Conservation (phyloP, 176 grass and related monocot genomes). For the Tillandsia leiboldiana region DNA sequence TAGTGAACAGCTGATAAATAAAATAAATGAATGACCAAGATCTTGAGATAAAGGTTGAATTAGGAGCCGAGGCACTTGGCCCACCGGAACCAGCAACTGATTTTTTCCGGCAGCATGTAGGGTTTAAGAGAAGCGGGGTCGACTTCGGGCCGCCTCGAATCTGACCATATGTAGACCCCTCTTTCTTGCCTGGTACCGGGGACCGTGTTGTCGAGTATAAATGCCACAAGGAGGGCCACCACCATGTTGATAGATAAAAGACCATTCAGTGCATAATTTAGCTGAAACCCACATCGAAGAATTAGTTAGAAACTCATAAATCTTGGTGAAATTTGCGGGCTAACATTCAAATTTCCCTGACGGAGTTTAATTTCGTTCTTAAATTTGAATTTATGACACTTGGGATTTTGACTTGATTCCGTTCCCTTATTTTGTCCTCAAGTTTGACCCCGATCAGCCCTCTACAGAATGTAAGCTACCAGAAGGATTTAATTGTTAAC, state of each 20-base stretch:
- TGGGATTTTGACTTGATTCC: too few species aligned
- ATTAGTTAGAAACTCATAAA: slow-evolving; percentile 3
- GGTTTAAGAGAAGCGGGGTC: slow-evolving; percentile 63
- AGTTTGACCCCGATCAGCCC: too few species aligned
- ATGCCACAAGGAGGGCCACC: slow-evolving; percentile 70
- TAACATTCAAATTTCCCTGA: slow-evolving; percentile 2
- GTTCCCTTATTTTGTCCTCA: too few species aligned
- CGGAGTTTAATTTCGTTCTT: background rate
- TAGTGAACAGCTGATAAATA: too few species aligned
- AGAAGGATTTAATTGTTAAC: too few species aligned
- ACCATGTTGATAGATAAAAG: slow-evolving; percentile 87
- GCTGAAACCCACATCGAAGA: slow-evolving; percentile 22
- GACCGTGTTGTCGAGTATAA: slow-evolving; percentile 87
- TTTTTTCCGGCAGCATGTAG: slow-evolving; percentile 61
- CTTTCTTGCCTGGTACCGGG: slow-evolving; percentile 82
- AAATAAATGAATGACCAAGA: background rate
- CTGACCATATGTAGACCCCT: slow-evolving; percentile 95
- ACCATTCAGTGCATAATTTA: slow-evolving; percentile 79
- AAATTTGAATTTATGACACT: background rate
- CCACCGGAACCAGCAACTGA: slow-evolving; percentile 74
- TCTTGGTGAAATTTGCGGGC: too few species aligned
- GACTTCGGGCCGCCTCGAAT: slow-evolving; percentile 46
- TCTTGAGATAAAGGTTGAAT: background rate
- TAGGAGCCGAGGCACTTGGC: slow-evolving; percentile 63
- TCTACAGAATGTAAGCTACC: too few species aligned